Percentiles rank a stretch among this genome's conserved stretches.
Evolutionary conservation across 78 protist species (phyloP).

Genomic region (Guillardia theta): DNA sequence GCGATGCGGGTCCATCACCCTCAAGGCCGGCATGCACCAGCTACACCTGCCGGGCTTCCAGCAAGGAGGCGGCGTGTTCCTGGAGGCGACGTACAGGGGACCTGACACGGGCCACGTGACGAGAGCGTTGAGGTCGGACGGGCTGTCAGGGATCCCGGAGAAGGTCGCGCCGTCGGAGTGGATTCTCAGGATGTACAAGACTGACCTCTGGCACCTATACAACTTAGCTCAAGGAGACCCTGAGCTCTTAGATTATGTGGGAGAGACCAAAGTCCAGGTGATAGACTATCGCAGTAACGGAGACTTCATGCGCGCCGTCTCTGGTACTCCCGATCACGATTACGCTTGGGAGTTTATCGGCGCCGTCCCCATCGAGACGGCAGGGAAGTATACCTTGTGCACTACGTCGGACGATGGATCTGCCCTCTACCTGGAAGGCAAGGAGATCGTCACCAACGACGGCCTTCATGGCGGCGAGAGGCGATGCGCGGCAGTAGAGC

Average conservation of each 20-base stretch:
- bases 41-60: neutral
- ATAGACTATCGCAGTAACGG: neutral
- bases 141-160: neutral
- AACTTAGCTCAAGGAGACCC: neutral
- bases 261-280: neutral
- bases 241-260: neutral
- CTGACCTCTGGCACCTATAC: neutral
- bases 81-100: neutral
- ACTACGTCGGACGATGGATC: slow-evolving; percentile 13
- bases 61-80: neutral
- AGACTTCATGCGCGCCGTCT: neutral
- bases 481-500: neutral
- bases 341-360: slow-evolving; percentile 12
- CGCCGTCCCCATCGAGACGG: neutral
- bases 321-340: neutral
- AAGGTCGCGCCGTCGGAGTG: neutral
- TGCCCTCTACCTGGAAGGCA: neutral
- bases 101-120: neutral
- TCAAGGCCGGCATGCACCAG: neutral
- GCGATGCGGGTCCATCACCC: neutral
- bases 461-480: neutral
- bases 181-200: neutral
- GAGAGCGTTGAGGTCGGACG: neutral
- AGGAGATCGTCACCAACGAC: neutral
- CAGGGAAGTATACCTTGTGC: neutral